Evolutionary conservation across 1,139 yeast species (phyloP), one percentile per base, ranked within the genome.

Genomic region (Protomyces inundatus): DNA sequence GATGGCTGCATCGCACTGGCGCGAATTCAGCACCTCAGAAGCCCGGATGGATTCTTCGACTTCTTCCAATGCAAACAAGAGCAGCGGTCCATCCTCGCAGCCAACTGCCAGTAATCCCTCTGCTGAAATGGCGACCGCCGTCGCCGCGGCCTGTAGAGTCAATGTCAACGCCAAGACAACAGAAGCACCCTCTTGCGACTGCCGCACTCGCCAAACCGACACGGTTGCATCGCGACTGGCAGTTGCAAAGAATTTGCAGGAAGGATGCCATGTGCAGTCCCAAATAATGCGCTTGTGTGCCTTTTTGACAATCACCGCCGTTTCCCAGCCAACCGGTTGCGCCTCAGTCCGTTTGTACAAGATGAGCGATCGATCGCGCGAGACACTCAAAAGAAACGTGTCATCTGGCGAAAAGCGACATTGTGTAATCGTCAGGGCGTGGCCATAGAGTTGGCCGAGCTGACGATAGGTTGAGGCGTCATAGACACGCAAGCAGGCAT

Each of bases 211-310:
- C 98, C 98, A 93, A 10, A 85, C 71, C 72, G 88, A 90, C 59
- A 91, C 74, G 16, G 82, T 81, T 72, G 84, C 88, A 74, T 95
- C 99, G 75, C 99, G 83, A 2, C 97, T 88, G 0, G 86, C 95
- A 0, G 98, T 93, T 32, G 89, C 78, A 71, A 93, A 91, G 66
- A 67, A 75, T 30, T 71, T 76, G 9, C 65, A 48, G 2, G 88
- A 87, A 1, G 83, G 77, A 42, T 42, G 32, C 97, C 97, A 93
- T 40, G 88, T 82, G 72, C 95, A 86, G 75, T 93, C 98, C 98
- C 98, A 95, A 58, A 95, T 84, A 70, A 95, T 93, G 75, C 98
- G 84, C 6, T 87, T 76, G 72, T 95, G 98, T 0, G 97, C 97
- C 72, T 88, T 90, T 53, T 80, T 79, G 66, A 62, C 63, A 33